Evolutionary conservation across 1,284 basidiomycete species (phyloP), one percentile per base, ranked within the genome.

Genomic region (Grifola frondosa): DNA sequence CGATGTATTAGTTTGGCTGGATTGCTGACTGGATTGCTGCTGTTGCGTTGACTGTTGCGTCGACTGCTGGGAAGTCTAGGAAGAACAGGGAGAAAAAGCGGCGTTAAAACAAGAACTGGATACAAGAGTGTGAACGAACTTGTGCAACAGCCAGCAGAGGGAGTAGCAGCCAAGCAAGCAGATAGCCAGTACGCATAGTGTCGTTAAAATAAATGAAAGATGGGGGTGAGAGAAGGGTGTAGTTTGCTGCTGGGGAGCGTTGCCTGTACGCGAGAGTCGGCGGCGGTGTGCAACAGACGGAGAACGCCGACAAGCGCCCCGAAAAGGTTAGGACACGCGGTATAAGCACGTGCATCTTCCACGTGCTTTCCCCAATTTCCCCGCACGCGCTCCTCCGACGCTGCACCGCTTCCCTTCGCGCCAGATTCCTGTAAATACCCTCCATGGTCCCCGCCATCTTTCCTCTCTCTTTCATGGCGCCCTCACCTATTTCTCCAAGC

Each of bases 401-500:
- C 17, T 30, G 17, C 36, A 33, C 40, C 19, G 39, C 29, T 42
- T 29, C 44, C 30, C 33, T 37, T 32, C 38, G 38, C 46, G 44
- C 30, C 43, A 17, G 47, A 29, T 37, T 23, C 35, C 24, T 24
- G 22, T 25, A 32, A 15, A 37, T 37, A 12, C 12, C 24, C 13
- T 16, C 35, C 20, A 23, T 20, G 24, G 24, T n/a, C 39, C 8
- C 16, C 26, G 17, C 31, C 34, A 12, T 20, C 36, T 40, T 43
- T 37, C 45, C 34, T 33, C 15, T 50, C 25, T 12, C 40, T 42
- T 31, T 44, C 44, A 66, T 71, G 68, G 42, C 52, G 17, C 64
- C 70, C 37, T 51, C 64, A 8, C 61, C 63, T n/a, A 59, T 74
- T 55, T 56, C 65, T 49, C 58, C 64, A 43, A 66, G 62, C 36